These are phyloP conservation scores for Halophytophthora polymorphica DNA, from an alignment of 352 stramenopile genomes.

Conservation along the genomic window DNA sequence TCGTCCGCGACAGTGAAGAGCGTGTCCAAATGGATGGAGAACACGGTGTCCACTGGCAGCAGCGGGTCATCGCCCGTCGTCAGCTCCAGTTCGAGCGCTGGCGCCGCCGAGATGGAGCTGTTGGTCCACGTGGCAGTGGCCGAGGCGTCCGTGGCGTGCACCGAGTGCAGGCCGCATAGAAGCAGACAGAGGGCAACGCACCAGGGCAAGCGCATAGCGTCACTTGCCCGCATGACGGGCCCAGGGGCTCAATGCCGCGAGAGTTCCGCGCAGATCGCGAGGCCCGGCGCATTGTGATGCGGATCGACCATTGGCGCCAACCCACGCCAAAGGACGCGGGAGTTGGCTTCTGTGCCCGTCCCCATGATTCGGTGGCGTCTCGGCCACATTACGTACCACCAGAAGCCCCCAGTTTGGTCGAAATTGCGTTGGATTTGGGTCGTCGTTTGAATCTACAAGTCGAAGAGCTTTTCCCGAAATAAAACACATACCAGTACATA, in stretches of 20 bases:
- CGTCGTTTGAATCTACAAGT: too few species aligned
- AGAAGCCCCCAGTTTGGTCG: too few species aligned
- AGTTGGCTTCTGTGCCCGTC: too few species aligned
- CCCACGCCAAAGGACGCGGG: background rate
- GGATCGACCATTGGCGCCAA: background rate
- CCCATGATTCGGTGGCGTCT: too few species aligned
- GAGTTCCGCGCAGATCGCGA: background rate
- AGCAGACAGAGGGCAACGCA: conserved; percentile 1
- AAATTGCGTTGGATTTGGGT: too few species aligned
- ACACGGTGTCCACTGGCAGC: conserved; percentile 24
- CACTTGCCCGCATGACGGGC: too few species aligned
- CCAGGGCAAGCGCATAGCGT: too few species aligned
- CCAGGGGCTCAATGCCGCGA: background rate
- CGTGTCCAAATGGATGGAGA: conserved; percentile 28
- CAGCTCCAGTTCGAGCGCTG: conserved; percentile 21
- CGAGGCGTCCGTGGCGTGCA: background rate
- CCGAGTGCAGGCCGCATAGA: background rate
- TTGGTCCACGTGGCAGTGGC: conserved; percentile 22
- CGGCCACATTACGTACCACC: too few species aligned
- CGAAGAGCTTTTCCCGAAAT: too few species aligned
- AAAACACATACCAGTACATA: background rate
- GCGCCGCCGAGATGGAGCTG: conserved; percentile 16
- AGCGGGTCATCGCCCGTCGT: conserved; percentile 17
- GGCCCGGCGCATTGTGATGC: background rate
- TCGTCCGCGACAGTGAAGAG: conserved; percentile 19